Evolutionary conservation across 176 grass and related monocot genomes (phyloP).

Genomic region (Lolium multiflorum): DNA sequence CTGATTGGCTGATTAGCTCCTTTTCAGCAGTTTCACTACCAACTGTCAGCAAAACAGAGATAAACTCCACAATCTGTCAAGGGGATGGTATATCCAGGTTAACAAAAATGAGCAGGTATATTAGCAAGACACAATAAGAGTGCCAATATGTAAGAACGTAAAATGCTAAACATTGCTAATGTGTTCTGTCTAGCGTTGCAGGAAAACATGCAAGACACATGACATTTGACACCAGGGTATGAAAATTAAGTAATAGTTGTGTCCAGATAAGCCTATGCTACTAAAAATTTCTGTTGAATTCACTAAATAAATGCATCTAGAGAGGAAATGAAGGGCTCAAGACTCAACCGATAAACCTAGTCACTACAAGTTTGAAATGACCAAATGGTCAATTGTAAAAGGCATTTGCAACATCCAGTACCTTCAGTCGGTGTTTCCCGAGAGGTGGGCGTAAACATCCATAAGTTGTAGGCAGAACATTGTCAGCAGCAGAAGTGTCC

Average conservation of each 20-base stretch:
- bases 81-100: conserved; percentile 21
- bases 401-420: conserved; percentile 37
- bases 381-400: conserved; percentile 33
- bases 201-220: background rate
- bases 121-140: background rate
- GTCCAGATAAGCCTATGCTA: background rate
- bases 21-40: conserved; percentile 94
- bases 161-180: conserved; percentile 27
- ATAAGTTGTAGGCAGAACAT: conserved; percentile 81
- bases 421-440: conserved; percentile 95
- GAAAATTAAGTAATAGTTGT: background rate
- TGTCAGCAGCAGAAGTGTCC: conserved; percentile 71
- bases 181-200: background rate
- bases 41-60: conserved; percentile 92
- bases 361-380: background rate
- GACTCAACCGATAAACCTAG: background rate
- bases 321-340: conserved; percentile 19
- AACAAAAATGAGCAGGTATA: conserved; percentile 12
- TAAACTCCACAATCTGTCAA: conserved; percentile 91
- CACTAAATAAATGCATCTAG: conserved; percentile 12
- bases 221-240: background rate
- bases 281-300: conserved; percentile 13
- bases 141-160: conserved; percentile 31
- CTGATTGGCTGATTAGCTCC: conserved; percentile 77
- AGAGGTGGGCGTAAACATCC: conserved; percentile 85